These are phyloP conservation scores for Persicaria maculosa DNA, from an alignment of 148 eudicot species.

Conservation along the genomic window DNA sequence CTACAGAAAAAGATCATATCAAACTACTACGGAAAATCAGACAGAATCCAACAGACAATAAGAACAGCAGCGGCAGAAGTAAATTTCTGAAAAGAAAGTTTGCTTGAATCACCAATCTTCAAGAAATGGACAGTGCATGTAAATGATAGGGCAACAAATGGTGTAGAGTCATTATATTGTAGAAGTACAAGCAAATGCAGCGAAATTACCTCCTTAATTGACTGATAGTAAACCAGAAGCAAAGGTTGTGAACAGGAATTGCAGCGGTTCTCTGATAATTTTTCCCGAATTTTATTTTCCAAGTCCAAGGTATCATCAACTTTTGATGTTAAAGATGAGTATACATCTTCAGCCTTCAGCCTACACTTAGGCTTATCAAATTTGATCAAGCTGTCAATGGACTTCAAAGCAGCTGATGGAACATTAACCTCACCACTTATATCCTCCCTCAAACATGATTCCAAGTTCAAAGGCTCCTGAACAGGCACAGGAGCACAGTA, in stretches of 20 bases:
- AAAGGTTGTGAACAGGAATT: constrained; percentile 56
- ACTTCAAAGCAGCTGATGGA: constrained; percentile 72
- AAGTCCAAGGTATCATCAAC: constrained; percentile 45
- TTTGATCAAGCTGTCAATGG: constrained; percentile 78
- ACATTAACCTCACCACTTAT: constrained; percentile 71
- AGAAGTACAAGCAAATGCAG: not conserved
- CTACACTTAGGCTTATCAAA: constrained; percentile 84
- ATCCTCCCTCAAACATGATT: constrained; percentile 56
- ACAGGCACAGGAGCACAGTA: constrained; percentile 52
- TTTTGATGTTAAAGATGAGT: constrained; percentile 41
- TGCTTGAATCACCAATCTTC: not conserved
- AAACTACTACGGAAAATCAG: not conserved
- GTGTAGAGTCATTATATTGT: not conserved
- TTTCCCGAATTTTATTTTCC: constrained; percentile 66
- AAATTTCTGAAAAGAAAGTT: not conserved
- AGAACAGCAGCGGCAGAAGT: not conserved
- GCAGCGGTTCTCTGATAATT: constrained; percentile 62
- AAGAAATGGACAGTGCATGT: not conserved
- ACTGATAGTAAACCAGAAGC: constrained; percentile 58
- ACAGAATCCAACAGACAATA: not conserved
- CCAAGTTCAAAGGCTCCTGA: constrained; percentile 37
- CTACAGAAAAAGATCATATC: not conserved
- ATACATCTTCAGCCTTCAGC: constrained; percentile 47
- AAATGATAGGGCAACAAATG: not conserved
- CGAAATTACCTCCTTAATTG: constrained; percentile 66